phyloP scores from a whole-genome alignment of 2,329 filamentous ascomycete species.

The Ophiosphaerella korrae region DNA sequence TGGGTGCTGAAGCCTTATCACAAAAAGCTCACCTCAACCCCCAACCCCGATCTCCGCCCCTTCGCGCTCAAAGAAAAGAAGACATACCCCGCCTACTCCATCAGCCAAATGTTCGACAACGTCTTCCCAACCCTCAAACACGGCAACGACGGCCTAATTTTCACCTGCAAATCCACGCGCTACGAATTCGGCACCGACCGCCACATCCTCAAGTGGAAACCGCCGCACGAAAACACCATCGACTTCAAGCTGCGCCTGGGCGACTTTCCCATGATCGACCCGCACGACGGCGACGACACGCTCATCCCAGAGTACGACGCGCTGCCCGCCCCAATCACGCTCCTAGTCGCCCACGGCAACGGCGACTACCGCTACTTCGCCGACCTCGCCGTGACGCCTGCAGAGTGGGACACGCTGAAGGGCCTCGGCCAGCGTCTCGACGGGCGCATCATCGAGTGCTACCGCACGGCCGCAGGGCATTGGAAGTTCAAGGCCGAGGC shows the following conservation, averaged over 20 bases:
- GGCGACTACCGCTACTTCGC: conserved; percentile 69
- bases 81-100: conserved; percentile 86
- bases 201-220: conserved; percentile 98
- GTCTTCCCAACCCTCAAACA: conserved; percentile 84
- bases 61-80: conserved; percentile 87
- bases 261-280: conserved; percentile 73
- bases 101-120: conserved; percentile 77
- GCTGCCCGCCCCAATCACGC: conserved; percentile 68
- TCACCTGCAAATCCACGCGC: conserved; percentile 86
- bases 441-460: conserved; percentile 88
- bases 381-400: conserved; percentile 68
- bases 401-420: conserved; percentile 87
- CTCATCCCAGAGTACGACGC: conserved; percentile 76
- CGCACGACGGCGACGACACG: conserved; percentile 70
- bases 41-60: conserved; percentile 56
- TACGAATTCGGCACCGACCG: conserved; percentile 91
- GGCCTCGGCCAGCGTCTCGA: conserved; percentile 74
- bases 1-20: conserved; percentile 75
- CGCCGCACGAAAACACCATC: conserved; percentile 90
- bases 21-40: conserved; percentile 57
- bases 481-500: conserved; percentile 73
- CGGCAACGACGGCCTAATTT: conserved; percentile 95
- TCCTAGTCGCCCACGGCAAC: conserved; percentile 72
- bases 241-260: conserved; percentile 82
- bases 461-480: conserved; percentile 71